Evolutionary conservation across 139 green algal genomes (phyloP).

Genomic region (Nannochloris sp.): DNA sequence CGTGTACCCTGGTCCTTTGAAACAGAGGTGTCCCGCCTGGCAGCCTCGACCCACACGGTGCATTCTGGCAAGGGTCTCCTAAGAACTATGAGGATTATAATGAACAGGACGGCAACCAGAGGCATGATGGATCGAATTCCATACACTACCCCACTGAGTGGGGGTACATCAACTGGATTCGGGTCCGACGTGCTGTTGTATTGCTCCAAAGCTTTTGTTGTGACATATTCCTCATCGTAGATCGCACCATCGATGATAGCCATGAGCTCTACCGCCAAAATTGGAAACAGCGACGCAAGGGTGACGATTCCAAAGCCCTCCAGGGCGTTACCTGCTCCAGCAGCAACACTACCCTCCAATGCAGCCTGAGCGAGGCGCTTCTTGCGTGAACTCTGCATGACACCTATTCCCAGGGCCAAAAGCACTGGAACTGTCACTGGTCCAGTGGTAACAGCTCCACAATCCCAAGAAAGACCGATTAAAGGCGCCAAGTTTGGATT

Average conservation of each 20-base stretch:
- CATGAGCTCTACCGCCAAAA: slow-evolving; percentile 45
- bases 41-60: slow-evolving; percentile 10
- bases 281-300: slow-evolving; percentile 33
- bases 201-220: slow-evolving; percentile 7
- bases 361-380: slow-evolving; percentile 19
- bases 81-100: slow-evolving; percentile 27
- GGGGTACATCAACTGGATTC: slow-evolving; percentile 15
- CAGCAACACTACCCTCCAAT: slow-evolving; percentile 14
- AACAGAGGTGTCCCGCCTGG: not conserved
- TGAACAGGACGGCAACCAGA: slow-evolving; percentile 21
- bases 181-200: not conserved
- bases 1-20: not conserved
- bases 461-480: slow-evolving; percentile 34
- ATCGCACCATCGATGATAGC: slow-evolving; percentile 19
- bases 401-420: slow-evolving; percentile 34
- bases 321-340: slow-evolving; percentile 28
- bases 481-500: slow-evolving; percentile 32
- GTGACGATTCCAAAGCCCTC: slow-evolving; percentile 50
- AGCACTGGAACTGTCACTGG: slow-evolving; percentile 42
- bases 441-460: slow-evolving; percentile 32
- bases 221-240: slow-evolving; percentile 27
- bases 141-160: slow-evolving; percentile 33
- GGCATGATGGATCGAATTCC: slow-evolving; percentile 38
- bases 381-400: slow-evolving; percentile 28
- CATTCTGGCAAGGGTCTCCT: slow-evolving; percentile 18